Evolutionary conservation across 371 early-diverging fungal species (phyloP).

Genomic region (Syncephalis plumigaleata): DNA sequence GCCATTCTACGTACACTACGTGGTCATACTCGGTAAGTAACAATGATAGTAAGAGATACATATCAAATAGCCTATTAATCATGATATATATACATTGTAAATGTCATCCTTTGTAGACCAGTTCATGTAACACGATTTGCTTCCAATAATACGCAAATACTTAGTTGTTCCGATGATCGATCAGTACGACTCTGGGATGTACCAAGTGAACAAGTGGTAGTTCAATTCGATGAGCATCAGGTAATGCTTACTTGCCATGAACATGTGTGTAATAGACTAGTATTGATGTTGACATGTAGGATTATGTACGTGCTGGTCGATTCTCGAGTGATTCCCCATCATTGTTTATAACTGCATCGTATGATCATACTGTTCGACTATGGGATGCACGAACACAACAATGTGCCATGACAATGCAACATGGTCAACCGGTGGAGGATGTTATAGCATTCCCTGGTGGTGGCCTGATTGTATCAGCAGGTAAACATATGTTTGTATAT

Average conservation of each 20-base stretch:
- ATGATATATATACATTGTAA: no score
- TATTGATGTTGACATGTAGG: slow-evolving; percentile 19
- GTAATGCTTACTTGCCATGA: slow-evolving; percentile 4
- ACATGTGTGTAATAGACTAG: neutral
- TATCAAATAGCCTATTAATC: neutral
- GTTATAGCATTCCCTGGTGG: slow-evolving; percentile 73
- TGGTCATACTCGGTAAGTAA: slow-evolving; percentile 59
- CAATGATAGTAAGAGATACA: no score
- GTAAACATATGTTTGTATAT: slow-evolving; percentile 3
- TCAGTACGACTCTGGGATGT: slow-evolving; percentile 89
- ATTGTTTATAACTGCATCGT: slow-evolving; percentile 73
- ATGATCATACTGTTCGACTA: slow-evolving; percentile 83
- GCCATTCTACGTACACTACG: slow-evolving; percentile 73
- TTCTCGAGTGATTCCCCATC: slow-evolving; percentile 62
- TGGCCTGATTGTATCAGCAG: slow-evolving; percentile 60
- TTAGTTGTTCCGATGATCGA: slow-evolving; percentile 81
- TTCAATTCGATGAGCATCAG: slow-evolving; percentile 63
- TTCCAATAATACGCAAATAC: slow-evolving; percentile 53
- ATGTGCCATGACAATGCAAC: slow-evolving; percentile 63
- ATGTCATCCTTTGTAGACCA: slow-evolving; percentile 24
- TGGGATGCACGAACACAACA: slow-evolving; percentile 71
- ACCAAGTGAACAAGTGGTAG: slow-evolving; percentile 54
- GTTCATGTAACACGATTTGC: slow-evolving; percentile 71
- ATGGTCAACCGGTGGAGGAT: slow-evolving; percentile 77
- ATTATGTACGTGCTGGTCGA: slow-evolving; percentile 70